Base-by-base conservation (phyloP, 148 eudicot species). In the Arbutus unedo region DNA sequence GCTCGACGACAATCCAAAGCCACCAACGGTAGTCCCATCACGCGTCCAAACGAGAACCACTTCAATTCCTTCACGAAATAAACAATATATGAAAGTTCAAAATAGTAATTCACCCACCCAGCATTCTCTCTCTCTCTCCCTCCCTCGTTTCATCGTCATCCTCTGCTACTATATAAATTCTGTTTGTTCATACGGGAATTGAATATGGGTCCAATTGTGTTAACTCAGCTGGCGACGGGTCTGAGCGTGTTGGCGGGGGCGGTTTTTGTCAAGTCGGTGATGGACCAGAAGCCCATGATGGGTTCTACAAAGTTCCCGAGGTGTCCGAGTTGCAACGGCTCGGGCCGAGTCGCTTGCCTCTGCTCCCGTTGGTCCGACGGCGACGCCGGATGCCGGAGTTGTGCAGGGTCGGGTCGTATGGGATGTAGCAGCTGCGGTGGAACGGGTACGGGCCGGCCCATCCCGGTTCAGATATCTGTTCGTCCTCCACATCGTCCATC, bases 301-400 rank as follows among this genome's bases (percentile, higher is more conserved):
- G 92, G 94, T 38, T 86, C 94, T 59, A 92, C 91, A 15, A 88
- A 91, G 73, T 86, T 84, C 45, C 91, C 93, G 19, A 81, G 95
- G 41, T 95, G 98, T 79, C 83, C 92, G 0, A 86, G 91, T 66
- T 95, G 98, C 83, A 94, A 94, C 80, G 98, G 98, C 10, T 87
- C 96, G 50, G 98, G 98, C 2, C 93, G 94, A 45, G 93, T 91
- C 41, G 15, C 91, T 10, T 95, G 98, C 84, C 72, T 93, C 59
- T 95, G 98, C 51, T 82, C 90, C 6, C 88, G 98, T 5, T 95
- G 98, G 98, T 93, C 98, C 0, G 98, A 95, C 77, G 96, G 96
- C 5, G 98, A 95, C 79, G 83, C 72, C 2, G 98, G 98, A 0
- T 95, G 98, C 67, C 86, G 93, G 78, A 85, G 90, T 0, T 95